phyloP scores from a whole-genome alignment of 1,284 basidiomycete genomes.

The Puccinia brachypodii region DNA sequence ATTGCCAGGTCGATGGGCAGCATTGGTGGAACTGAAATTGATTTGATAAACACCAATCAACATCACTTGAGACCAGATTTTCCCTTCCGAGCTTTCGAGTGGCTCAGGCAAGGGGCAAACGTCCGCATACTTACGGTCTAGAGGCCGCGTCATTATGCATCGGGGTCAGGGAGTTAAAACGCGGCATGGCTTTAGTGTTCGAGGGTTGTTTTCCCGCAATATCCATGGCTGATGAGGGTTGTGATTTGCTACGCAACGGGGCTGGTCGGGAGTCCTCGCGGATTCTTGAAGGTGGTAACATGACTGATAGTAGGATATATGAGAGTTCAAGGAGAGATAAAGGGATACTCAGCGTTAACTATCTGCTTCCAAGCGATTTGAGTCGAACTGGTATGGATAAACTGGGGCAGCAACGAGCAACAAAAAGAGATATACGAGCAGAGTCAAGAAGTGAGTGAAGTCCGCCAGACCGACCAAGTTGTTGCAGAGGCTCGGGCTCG shows the following conservation, averaged over 20 bases:
- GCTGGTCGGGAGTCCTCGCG: not conserved
- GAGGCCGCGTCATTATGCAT: not conserved
- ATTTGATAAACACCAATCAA: not conserved
- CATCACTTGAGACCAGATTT: not conserved
- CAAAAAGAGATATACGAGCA: not conserved
- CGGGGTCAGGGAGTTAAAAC: constrained; percentile 12
- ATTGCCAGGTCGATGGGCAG: constrained; percentile 18
- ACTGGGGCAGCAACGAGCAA: not conserved
- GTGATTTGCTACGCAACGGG: not conserved
- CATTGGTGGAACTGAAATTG: not conserved
- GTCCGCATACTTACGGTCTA: constrained; percentile 2
- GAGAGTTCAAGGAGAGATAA: not conserved
- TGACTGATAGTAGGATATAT: not conserved
- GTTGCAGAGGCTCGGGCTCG: not conserved
- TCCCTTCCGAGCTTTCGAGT: too few species aligned
- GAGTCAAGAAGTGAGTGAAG: not conserved
- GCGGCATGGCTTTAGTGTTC: not conserved
- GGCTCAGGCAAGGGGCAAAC: not conserved
- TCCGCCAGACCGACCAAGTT: not conserved
- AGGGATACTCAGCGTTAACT: not conserved
- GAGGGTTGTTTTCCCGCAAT: not conserved
- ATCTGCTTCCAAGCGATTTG: constrained; percentile 6
- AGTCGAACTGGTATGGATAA: not conserved
- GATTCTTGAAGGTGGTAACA: not conserved
- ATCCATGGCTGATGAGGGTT: not conserved